A percentile compares a stretch with the other conserved stretches of the same genome.
Conservation (phyloP, 345 rosid genomes). For the Eutrema japonicum region DNA sequence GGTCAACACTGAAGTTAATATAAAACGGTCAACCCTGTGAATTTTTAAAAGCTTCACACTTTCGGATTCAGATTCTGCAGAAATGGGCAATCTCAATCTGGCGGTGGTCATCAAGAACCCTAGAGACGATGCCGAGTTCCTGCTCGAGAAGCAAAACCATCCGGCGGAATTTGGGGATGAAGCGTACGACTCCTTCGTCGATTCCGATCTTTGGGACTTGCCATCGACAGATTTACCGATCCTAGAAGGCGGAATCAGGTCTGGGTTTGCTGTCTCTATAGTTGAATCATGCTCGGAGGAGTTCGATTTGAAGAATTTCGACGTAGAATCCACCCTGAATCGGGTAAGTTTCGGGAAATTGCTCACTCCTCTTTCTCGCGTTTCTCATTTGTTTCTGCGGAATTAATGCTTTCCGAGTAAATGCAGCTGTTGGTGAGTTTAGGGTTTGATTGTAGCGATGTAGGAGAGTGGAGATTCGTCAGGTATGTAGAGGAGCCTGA, state of each 20-base stretch:
- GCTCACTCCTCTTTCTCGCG: not conserved
- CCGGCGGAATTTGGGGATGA: constrained; percentile 63
- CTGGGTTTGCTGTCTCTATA: constrained; percentile 36
- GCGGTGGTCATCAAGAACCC: constrained; percentile 57
- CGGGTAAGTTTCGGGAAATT: constrained; percentile 42
- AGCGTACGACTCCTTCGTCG: constrained; percentile 68
- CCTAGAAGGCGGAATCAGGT: constrained; percentile 36
- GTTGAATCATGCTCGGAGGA: constrained; percentile 46
- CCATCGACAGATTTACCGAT: constrained; percentile 56
- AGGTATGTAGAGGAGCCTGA: constrained; percentile 73
- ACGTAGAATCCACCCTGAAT: constrained; percentile 50
- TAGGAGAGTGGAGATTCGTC: constrained; percentile 62
- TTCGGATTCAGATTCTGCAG: constrained; percentile 1
- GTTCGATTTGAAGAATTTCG: constrained; percentile 49
- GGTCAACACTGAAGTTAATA: not conserved
- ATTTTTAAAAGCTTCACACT: not conserved
- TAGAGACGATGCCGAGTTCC: constrained; percentile 47
- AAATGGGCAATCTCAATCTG: constrained; percentile 57
- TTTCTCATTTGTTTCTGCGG: not conserved
- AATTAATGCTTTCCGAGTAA: constrained; percentile 13
- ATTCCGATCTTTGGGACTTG: constrained; percentile 87
- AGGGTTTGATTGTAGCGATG: constrained; percentile 52
- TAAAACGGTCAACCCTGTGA: not conserved
- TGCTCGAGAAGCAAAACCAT: constrained; percentile 63
- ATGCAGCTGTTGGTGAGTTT: constrained; percentile 61